These are phyloP conservation scores for Kuraishia hungarica DNA, from an alignment of 805 yeast genomes.

Conservation along the genomic window DNA sequence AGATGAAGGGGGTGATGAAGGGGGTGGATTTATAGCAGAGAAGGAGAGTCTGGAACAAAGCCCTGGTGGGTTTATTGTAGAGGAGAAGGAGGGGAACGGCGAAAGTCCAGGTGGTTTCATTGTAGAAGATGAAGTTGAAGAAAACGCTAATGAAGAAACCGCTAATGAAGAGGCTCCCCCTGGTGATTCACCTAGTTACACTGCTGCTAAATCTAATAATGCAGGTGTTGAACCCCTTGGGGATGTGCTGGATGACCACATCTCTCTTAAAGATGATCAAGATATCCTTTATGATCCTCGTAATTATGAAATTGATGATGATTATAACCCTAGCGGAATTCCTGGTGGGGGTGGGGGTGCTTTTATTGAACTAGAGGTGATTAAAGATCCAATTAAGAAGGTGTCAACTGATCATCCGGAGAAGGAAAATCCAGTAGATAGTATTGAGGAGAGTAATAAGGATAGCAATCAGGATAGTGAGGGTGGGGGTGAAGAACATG, in stretches of 20 bases:
- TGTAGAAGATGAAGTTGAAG: conserved; percentile 5
- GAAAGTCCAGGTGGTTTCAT: conserved; percentile 19
- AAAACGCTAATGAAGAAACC: no score
- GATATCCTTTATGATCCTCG: background rate
- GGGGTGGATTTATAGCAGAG: conserved; percentile 3
- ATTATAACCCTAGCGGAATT: background rate
- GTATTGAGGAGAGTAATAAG: no score
- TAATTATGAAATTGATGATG: background rate
- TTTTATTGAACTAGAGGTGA: background rate
- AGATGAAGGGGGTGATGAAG: conserved; percentile 3
- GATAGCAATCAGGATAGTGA: conserved; percentile 1
- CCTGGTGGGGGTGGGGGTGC: background rate
- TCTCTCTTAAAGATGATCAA: background rate
- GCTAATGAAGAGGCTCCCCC: no score
- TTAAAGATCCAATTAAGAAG: no score
- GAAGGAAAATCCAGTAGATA: no score
- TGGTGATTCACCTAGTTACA: no score
- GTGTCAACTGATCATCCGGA: no score
- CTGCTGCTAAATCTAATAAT: no score
- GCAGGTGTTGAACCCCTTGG: background rate
- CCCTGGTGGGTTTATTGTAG: conserved; percentile 16
- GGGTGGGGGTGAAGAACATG: conserved; percentile 1
- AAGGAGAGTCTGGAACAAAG: conserved; percentile 6
- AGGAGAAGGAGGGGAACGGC: conserved; percentile 4
- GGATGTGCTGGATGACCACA: background rate